Conservation (phyloP, 768 basidiomycete genomes). For the Mycena galopus region DNA sequence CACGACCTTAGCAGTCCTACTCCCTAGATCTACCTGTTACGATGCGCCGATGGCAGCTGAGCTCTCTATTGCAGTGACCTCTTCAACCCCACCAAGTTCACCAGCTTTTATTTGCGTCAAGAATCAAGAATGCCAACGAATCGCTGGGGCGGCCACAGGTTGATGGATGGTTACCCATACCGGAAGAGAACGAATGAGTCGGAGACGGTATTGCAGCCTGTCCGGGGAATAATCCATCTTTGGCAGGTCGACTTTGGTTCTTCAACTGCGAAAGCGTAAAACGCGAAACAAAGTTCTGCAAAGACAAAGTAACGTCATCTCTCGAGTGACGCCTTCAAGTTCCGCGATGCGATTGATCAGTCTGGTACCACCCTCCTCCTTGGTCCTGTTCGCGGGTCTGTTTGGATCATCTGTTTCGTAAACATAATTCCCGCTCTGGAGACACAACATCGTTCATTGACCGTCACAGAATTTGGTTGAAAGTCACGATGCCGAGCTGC, state of each 20-base stretch:
- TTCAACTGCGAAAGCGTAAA: conserved; percentile 11
- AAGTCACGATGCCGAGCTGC: conserved; percentile 30
- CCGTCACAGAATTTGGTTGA: background rate
- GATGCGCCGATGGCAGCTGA: no score
- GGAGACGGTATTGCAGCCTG: background rate
- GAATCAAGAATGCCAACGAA: conserved; percentile 24
- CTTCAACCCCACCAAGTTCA: no score
- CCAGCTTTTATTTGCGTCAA: no score
- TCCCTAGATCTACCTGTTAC: no score
- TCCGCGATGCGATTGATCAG: conserved; percentile 31
- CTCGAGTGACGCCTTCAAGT: conserved; percentile 34
- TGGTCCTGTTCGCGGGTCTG: conserved; percentile 6
- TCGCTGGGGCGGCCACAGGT: conserved; percentile 3
- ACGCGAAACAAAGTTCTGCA: background rate
- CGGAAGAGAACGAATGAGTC: conserved; percentile 11
- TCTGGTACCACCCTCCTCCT: conserved; percentile 12
- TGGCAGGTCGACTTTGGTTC: conserved; percentile 12
- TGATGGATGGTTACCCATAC: background rate
- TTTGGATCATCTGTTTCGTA: conserved; percentile 29
- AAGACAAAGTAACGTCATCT: background rate
- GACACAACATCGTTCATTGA: background rate
- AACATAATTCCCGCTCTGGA: conserved; percentile 26
- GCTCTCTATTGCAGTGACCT: no score
- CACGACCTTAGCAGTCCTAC: no score
- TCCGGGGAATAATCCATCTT: background rate